phyloP scores from a whole-genome alignment of 257 asterid genomes.

The Solanum habrochaites region DNA sequence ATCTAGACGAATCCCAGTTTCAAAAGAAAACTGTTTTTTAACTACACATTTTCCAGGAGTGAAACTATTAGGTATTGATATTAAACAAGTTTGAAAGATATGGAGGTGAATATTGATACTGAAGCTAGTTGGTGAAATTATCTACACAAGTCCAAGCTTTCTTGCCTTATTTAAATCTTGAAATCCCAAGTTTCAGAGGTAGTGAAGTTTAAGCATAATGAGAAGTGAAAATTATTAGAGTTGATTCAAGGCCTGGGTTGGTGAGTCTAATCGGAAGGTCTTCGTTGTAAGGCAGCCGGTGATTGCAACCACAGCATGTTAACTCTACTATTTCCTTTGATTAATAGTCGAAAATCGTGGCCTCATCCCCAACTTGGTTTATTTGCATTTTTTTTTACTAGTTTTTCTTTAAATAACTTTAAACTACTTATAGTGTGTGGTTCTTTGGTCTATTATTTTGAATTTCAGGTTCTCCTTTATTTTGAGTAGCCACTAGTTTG shows the following conservation, averaged over 20 bases:
- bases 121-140: not conserved
- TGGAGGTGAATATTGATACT: not conserved
- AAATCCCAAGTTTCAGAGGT: not conserved
- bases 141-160: not conserved
- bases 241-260: not conserved
- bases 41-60: not conserved
- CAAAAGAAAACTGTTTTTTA: not conserved
- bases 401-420: not conserved
- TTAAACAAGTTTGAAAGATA: not conserved
- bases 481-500: not conserved
- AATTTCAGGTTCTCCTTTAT: not conserved
- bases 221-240: not conserved
- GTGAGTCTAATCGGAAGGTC: not conserved
- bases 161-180: not conserved
- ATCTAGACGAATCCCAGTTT: not conserved
- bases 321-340: not conserved
- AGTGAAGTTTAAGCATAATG: not conserved
- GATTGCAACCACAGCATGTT: not conserved
- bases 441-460: not conserved
- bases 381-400: not conserved
- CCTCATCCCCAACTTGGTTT: not conserved
- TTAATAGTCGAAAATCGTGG: not conserved
- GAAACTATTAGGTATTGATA: not conserved
- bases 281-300: not conserved
- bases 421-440: not conserved